Evolutionary conservation across 805 yeast species (phyloP).

Genomic region (Sugiyamaella americana): DNA sequence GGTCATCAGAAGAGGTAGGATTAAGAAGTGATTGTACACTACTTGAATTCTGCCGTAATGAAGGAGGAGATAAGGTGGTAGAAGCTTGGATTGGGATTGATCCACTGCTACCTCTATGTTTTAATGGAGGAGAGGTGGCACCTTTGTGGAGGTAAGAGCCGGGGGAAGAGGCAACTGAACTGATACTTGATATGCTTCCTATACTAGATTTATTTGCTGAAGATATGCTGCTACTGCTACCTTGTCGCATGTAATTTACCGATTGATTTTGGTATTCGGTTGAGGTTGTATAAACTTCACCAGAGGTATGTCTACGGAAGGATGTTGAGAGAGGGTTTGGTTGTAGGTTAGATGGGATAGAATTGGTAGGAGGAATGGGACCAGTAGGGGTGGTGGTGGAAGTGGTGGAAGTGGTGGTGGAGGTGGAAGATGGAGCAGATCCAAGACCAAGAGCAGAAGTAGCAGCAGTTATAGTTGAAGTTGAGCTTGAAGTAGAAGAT

Average conservation of each 20-base stretch:
- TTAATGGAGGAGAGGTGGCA: conserved; percentile 2
- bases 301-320: conserved; percentile 21
- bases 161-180: conserved; percentile 6
- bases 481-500: not conserved
- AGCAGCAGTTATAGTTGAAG: not conserved
- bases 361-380: not conserved
- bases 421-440: not conserved
- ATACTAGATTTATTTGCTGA: conserved; percentile 2
- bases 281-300: conserved; percentile 10
- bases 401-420: not conserved
- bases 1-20: conserved; percentile 9
- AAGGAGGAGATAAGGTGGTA: not conserved
- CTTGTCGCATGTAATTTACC: conserved; percentile 2
- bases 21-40: conserved; percentile 21
- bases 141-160: conserved; percentile 1
- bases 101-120: conserved; percentile 3
- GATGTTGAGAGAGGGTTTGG: not conserved
- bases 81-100: conserved; percentile 5
- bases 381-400: not conserved
- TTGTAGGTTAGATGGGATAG: not conserved
- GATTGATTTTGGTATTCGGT: not conserved
- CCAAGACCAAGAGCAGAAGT: too few relatives aligned
- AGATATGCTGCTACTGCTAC: conserved; percentile 4
- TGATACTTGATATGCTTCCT: conserved; percentile 5
- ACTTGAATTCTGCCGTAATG: conserved; percentile 2